These are phyloP conservation scores for Diversispora eburnea DNA, from an alignment of 192 early-diverging fungal species.

Conservation along the genomic window DNA sequence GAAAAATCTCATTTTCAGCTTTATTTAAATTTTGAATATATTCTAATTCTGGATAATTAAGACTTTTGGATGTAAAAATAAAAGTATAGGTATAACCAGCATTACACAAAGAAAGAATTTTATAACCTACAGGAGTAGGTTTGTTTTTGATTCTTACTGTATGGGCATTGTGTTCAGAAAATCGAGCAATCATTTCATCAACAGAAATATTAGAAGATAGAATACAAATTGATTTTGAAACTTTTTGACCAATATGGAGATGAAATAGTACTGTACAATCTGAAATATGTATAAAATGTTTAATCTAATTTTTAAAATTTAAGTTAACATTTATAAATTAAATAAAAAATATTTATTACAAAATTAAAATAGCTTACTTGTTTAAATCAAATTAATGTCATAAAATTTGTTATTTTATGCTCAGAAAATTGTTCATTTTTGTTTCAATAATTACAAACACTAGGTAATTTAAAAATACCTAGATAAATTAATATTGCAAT, in stretches of 20 bases:
- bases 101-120: slow-evolving; percentile 34
- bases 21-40: neutral
- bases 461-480: slow-evolving; percentile 15
- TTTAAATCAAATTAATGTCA: slow-evolving; percentile 29
- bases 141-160: slow-evolving; percentile 32
- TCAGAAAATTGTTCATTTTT: slow-evolving; percentile 2
- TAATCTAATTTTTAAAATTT: slow-evolving; percentile 3
- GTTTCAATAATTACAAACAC: slow-evolving; percentile 22
- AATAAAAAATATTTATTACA: neutral
- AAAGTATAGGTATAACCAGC: slow-evolving; percentile 23
- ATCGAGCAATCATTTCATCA: slow-evolving; percentile 39
- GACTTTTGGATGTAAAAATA: neutral
- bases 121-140: slow-evolving; percentile 32
- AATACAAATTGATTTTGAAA: slow-evolving; percentile 25
- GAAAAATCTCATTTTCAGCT: slow-evolving; percentile 9
- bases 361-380: slow-evolving; percentile 9
- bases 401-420: slow-evolving; percentile 29
- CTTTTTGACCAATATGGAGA: neutral
- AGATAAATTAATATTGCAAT: slow-evolving; percentile 30
- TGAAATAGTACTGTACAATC: neutral
- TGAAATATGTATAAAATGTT: slow-evolving; percentile 30
- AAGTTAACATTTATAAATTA: neutral
- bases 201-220: slow-evolving; percentile 26
- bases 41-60: too few species aligned
- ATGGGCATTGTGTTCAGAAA: slow-evolving; percentile 28